A percentile compares a stretch with the other conserved stretches of the same genome.
Conservation (phyloP, 2,329 filamentous ascomycete genomes). For the Conoideocrella luteorostrata region DNA sequence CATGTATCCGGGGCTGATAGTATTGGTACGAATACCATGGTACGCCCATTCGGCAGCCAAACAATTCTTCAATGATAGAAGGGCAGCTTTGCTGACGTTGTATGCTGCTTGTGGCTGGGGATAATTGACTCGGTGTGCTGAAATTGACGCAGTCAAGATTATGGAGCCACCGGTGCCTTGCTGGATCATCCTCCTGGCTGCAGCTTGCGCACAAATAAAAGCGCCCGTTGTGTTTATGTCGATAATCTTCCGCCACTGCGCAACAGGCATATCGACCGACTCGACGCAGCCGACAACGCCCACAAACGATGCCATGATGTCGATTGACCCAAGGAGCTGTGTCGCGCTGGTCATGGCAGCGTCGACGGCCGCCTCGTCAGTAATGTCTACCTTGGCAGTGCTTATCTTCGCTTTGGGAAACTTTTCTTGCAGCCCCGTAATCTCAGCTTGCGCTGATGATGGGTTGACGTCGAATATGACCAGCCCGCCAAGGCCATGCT, state of each 20-base stretch:
- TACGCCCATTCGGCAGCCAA: conserved; percentile 68
- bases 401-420: no score
- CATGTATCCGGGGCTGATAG: conserved; percentile 69
- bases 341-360: no score
- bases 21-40: conserved; percentile 66
- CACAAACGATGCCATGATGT: conserved; percentile 32
- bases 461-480: no score
- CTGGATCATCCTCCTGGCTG: conserved; percentile 45
- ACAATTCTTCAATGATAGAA: conserved; percentile 56
- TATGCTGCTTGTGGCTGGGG: conserved; percentile 68
- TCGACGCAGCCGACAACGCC: conserved; percentile 59
- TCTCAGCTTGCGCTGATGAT: no score
- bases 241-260: conserved; percentile 54
- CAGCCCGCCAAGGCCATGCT: no score
- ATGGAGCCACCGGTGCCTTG: conserved; percentile 52
- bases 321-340: conserved; percentile 15
- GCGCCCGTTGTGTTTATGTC: conserved; percentile 68
- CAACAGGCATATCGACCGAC: conserved; percentile 40
- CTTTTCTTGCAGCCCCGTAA: no score
- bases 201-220: conserved; percentile 64
- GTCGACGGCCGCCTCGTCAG: no score
- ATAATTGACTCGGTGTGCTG: conserved; percentile 62
- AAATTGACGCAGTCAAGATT: conserved; percentile 61
- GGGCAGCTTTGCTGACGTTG: conserved; percentile 64
- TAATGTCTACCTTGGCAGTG: no score